Conservation (phyloP, 2,329 filamentous ascomycete species). For the Pseudopyricularia cyperi region DNA sequence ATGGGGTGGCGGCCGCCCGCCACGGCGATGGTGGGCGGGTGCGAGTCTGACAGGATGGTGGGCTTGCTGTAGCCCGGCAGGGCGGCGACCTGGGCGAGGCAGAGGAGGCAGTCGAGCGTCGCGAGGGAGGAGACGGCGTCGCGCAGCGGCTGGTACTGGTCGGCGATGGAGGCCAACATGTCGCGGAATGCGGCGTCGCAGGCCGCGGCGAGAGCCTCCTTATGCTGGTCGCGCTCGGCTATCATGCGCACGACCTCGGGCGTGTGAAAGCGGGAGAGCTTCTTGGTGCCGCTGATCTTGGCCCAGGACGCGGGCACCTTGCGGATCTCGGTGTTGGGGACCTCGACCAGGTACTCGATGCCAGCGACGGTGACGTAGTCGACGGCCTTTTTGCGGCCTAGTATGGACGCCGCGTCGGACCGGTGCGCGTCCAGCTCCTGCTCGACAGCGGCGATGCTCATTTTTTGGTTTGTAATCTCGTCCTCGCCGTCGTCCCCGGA, state of each 20-base stretch:
- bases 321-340: constrained; percentile 70
- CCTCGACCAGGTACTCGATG: constrained; percentile 90
- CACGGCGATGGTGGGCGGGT: constrained; percentile 57
- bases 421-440: constrained; percentile 75
- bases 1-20: constrained; percentile 78
- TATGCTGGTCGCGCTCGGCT: constrained; percentile 84
- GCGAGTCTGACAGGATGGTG: constrained; percentile 44
- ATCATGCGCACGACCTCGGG: constrained; percentile 77
- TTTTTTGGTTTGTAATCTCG: constrained; percentile 74
- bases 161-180: constrained; percentile 60
- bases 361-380: constrained; percentile 75
- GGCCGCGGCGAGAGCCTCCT: constrained; percentile 80
- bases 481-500: constrained; percentile 43
- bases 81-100: constrained; percentile 68
- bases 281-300: constrained; percentile 92
- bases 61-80: constrained; percentile 85
- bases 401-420: constrained; percentile 52
- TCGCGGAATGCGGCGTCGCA: constrained; percentile 72
- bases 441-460: constrained; percentile 85
- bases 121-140: constrained; percentile 80
- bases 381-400: constrained; percentile 57
- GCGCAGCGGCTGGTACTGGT: constrained; percentile 79
- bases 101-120: constrained; percentile 79
- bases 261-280: constrained; percentile 83
- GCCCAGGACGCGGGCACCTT: constrained; percentile 87